Conservation (phyloP, 1,284 basidiomycete species). For the Sanghuangporus sanghuang region DNA sequence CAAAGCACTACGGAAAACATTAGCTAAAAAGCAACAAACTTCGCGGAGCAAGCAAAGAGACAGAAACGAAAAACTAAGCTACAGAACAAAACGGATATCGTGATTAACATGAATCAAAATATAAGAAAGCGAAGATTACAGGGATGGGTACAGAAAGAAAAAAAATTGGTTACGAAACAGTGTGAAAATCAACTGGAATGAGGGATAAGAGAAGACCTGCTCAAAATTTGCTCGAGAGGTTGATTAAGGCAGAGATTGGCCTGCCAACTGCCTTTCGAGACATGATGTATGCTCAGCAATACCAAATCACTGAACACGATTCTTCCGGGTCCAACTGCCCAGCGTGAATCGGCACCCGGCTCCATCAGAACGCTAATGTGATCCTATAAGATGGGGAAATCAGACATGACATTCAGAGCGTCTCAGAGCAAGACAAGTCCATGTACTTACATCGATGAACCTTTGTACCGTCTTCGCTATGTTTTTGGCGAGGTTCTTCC, state of each 20-base stretch:
- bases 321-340: constrained; percentile 51
- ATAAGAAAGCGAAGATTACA: not conserved
- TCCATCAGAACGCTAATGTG: constrained; percentile 46
- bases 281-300: constrained; percentile 71
- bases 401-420: constrained; percentile 10
- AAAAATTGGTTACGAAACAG: not conserved
- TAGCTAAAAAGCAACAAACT: not conserved
- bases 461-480: constrained; percentile 59
- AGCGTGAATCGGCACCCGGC: constrained; percentile 50
- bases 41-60: not conserved
- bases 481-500: constrained; percentile 61
- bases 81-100: not conserved
- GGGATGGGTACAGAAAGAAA: not conserved
- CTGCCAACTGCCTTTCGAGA: constrained; percentile 75
- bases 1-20: not conserved
- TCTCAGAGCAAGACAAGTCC: constrained; percentile 10
- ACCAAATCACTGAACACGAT: constrained; percentile 61
- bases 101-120: not conserved
- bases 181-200: not conserved
- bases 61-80: not conserved
- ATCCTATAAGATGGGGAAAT: constrained; percentile 33
- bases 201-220: not conserved
- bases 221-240: not conserved
- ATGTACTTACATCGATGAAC: constrained; percentile 42
- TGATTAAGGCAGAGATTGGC: constrained; percentile 55